Evolutionary conservation across 208 protist species (phyloP).

Genomic region (Leishmania tropica): DNA sequence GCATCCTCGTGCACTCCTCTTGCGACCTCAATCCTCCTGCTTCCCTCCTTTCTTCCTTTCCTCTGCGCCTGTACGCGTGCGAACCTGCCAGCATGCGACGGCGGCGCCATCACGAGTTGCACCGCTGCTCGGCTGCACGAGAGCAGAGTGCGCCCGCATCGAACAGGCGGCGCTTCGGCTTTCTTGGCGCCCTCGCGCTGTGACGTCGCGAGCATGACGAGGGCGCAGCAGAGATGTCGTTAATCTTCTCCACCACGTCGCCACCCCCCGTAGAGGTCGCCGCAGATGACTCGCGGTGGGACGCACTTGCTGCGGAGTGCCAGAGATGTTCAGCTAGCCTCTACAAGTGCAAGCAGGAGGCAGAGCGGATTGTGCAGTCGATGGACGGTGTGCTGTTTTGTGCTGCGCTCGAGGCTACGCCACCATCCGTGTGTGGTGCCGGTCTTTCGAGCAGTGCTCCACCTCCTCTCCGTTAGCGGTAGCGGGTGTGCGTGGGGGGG

Average conservation of each 20-base stretch:
- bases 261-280: neutral
- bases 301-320: neutral
- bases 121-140: neutral
- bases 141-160: neutral
- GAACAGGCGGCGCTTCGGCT: neutral
- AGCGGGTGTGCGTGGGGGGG: neutral
- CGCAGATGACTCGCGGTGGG: neutral
- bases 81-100: neutral
- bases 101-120: neutral
- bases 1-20: neutral
- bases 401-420: neutral
- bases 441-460: neutral
- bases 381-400: neutral
- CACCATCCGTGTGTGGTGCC: neutral
- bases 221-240: neutral
- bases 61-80: neutral
- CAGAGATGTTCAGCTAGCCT: neutral
- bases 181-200: neutral
- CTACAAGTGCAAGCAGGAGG: neutral
- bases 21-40: neutral
- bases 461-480: neutral
- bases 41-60: neutral
- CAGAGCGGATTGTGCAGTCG: neutral
- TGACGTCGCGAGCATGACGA: neutral
- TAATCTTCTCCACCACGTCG: neutral